A percentile compares a stretch with the other conserved stretches of the same genome.
phyloP scores from a whole-genome alignment of 2,329 filamentous ascomycete genomes.

The Nothopassalora personata region DNA sequence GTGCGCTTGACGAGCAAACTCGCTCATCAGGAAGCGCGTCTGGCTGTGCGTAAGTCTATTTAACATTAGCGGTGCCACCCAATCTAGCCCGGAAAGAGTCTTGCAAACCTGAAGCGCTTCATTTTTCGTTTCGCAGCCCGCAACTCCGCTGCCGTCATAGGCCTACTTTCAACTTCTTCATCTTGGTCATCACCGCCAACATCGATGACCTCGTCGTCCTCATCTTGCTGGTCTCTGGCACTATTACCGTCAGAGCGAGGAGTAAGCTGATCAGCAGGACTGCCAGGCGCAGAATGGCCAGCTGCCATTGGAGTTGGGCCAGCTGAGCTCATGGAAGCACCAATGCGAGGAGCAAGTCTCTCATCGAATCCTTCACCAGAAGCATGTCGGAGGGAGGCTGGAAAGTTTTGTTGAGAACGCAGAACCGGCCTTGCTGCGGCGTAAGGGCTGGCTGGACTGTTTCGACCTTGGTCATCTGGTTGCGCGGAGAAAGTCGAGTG shows the following conservation, averaged over 20 bases:
- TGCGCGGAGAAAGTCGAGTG: slow-evolving; percentile 11
- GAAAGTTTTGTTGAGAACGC: slow-evolving; percentile 42
- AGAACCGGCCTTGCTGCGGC: slow-evolving; percentile 31
- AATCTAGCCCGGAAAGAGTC: background rate
- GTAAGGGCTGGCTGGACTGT: slow-evolving; percentile 1
- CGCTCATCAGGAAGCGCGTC: slow-evolving; percentile 95
- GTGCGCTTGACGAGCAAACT: slow-evolving; percentile 91
- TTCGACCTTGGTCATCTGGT: background rate
- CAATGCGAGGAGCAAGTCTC: background rate
- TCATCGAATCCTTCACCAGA: background rate
- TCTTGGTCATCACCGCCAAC: slow-evolving; percentile 31
- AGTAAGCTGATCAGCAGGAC: slow-evolving; percentile 42
- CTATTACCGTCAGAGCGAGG: slow-evolving; percentile 36
- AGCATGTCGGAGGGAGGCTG: slow-evolving; percentile 25
- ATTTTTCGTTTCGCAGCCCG: slow-evolving; percentile 49
- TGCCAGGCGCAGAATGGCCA: slow-evolving; percentile 42
- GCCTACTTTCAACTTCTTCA: slow-evolving; percentile 25
- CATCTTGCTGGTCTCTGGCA: slow-evolving; percentile 34
- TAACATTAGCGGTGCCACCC: slow-evolving; percentile 13
- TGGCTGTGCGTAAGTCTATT: slow-evolving; percentile 85
- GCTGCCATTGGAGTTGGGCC: slow-evolving; percentile 25
- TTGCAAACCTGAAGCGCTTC: slow-evolving; percentile 70
- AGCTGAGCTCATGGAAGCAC: background rate
- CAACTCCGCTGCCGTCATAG: slow-evolving; percentile 44
- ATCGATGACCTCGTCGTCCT: slow-evolving; percentile 38